Evolutionary conservation across 2,329 filamentous ascomycete genomes (phyloP), one percentile per base, ranked within the genome.

Genomic region (Colletotrichum salicis): DNA sequence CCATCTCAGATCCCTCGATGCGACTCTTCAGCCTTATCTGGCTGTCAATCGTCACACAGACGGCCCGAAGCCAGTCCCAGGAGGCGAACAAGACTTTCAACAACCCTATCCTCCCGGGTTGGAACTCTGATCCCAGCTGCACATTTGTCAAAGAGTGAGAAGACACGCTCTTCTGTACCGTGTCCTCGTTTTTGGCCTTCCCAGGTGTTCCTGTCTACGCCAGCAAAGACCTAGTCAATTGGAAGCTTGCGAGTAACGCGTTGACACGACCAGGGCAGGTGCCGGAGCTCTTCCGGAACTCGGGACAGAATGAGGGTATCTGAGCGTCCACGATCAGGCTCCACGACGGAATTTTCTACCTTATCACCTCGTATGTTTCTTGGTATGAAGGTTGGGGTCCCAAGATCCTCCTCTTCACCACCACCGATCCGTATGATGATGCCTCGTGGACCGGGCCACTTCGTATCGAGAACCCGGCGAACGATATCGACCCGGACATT

Each of bases 201-300:
- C 87, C 87, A 0, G 87, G 86, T 0, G 77, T 88, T 10, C 87
- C 87, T 0, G 82, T 89, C n/a, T 85, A 88, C 75, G 85, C 86
- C 1, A 87, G 84, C 15, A 83, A 82, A 67, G 86, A 89, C 74
- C 77, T 90, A 19, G 73, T 81, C 27, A 83, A 84, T 65, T 89
- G 86, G 86, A 85, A 83, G 71, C 80, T 84, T 5, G 76, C 78
- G 63, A 81, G 81, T 70, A 81, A 85, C 45, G 83, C 79, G 1
- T 81, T 82, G 76, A 84, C 78, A 65, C 81, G 82, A 4, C 79
- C 84, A 48, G 74, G 77, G 0, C 85, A 86, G 73, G 78, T 87
- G 2, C 83, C 83, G 0, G 79, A 69, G 13, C 35, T 63, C 10
- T 48, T 35, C 41, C 31, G 57, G 19, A 67, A 68, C 31, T 58